These are phyloP conservation scores for Mucuna pruriens DNA, from an alignment of 306 rosid species.

Conservation along the genomic window DNA sequence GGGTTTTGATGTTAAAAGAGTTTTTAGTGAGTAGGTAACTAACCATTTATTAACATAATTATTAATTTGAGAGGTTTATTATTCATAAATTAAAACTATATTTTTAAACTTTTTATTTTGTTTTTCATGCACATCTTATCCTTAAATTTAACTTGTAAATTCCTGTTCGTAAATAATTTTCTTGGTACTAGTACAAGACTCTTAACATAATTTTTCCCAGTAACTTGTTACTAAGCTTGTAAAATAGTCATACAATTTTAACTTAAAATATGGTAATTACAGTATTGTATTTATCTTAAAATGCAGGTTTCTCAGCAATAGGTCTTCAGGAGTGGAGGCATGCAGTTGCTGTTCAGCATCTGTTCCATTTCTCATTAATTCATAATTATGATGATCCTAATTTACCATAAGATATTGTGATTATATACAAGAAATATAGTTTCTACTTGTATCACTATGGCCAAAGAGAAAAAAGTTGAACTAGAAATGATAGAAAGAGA, in stretches of 20 bases:
- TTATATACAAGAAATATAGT: too few relatives aligned
- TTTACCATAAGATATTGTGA: conserved; percentile 76
- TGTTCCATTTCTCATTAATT: too few relatives aligned
- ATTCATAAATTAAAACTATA: background rate
- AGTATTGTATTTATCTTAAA: conserved; percentile 13
- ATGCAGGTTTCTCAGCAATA: conserved; percentile 46
- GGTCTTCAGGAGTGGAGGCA: conserved; percentile 48
- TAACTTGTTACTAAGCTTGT: conserved; percentile 5
- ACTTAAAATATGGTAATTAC: conserved; percentile 28
- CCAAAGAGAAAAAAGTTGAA: too few relatives aligned
- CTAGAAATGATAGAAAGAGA: too few relatives aligned
- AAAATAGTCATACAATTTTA: background rate
- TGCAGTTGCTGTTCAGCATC: conserved; percentile 80
- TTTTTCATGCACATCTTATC: background rate
- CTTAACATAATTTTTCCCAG: background rate
- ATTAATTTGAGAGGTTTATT: background rate
- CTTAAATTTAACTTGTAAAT: background rate
- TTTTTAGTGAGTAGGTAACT: background rate
- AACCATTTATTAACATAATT: background rate
- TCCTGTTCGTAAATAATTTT: background rate
- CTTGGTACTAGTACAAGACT: background rate
- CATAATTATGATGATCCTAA: too few relatives aligned
- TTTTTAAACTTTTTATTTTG: background rate
- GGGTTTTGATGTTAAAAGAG: background rate
- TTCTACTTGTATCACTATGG: too few relatives aligned